These are phyloP conservation scores for Acacia confusa DNA, from an alignment of 306 rosid genomes.

Conservation along the genomic window DNA sequence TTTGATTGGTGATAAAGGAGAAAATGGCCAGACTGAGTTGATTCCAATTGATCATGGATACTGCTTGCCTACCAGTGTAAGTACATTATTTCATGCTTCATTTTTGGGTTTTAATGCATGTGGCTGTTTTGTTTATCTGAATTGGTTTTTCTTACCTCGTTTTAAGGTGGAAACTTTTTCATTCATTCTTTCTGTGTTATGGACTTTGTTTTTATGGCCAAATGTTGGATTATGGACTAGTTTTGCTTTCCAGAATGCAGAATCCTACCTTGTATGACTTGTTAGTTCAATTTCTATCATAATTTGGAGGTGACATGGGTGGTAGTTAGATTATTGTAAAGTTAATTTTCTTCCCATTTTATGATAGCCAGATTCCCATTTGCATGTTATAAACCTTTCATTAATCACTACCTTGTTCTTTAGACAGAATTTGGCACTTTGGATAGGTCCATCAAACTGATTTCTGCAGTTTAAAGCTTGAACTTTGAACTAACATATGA, in stretches of 20 bases:
- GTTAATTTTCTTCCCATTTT: neutral
- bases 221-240: neutral
- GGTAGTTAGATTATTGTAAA: neutral
- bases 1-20: constrained; percentile 57
- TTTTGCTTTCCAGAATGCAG: neutral
- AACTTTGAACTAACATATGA: constrained; percentile 4
- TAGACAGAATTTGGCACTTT: neutral
- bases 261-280: neutral
- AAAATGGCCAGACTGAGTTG: constrained; percentile 55
- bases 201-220: neutral
- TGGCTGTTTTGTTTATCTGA: neutral
- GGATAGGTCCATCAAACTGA: neutral
- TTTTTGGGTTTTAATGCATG: constrained; percentile 18
- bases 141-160: neutral
- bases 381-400: neutral
- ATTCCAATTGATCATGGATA: constrained; percentile 97
- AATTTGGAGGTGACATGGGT: neutral
- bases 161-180: constrained; percentile 15
- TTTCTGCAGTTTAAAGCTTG: constrained; percentile 68
- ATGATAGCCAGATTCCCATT: neutral
- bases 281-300: constrained; percentile 8
- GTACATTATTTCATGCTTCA: constrained; percentile 32
- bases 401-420: neutral
- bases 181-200: constrained; percentile 9
- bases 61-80: constrained; percentile 90